A percentile compares a stretch with the other conserved stretches of the same genome.
These are phyloP conservation scores for Cryphonectria radicalis DNA, from an alignment of 2,329 filamentous ascomycete species.

Conservation along the genomic window DNA sequence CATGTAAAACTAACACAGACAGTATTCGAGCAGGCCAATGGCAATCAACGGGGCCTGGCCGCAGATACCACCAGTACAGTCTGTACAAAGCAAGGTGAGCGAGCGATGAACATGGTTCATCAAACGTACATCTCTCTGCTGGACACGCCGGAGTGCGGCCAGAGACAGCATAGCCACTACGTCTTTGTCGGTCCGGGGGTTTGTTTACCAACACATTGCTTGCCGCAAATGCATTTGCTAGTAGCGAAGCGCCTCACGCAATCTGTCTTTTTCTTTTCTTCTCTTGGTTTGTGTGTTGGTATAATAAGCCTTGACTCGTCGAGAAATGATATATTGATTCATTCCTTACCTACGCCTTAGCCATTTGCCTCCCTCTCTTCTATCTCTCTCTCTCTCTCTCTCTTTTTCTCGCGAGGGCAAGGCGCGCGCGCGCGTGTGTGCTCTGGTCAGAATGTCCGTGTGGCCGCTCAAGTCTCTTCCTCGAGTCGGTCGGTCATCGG, in stretches of 20 bases:
- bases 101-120: too few species aligned
- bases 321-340: constrained; percentile 9
- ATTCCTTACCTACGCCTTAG: constrained; percentile 25
- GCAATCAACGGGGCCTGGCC: too few species aligned
- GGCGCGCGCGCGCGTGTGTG: too few species aligned
- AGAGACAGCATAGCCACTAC: neutral
- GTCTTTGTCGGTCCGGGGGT: neutral
- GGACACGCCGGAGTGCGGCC: neutral
- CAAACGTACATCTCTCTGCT: too few species aligned
- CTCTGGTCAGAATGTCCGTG: constrained; percentile 1
- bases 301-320: constrained; percentile 30
- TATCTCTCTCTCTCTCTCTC: neutral
- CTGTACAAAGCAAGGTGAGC: too few species aligned
- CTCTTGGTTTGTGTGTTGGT: constrained; percentile 18
- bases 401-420: neutral
- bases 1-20: too few species aligned
- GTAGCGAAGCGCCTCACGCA: neutral
- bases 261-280: constrained; percentile 22
- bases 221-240: neutral
- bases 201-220: neutral
- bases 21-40: too few species aligned
- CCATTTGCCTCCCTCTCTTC: neutral
- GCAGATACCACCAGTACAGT: too few species aligned
- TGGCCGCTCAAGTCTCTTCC: neutral
- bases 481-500: too few species aligned